phyloP scores from a whole-genome alignment of 257 asterid genomes.

The Echium plantagineum region DNA sequence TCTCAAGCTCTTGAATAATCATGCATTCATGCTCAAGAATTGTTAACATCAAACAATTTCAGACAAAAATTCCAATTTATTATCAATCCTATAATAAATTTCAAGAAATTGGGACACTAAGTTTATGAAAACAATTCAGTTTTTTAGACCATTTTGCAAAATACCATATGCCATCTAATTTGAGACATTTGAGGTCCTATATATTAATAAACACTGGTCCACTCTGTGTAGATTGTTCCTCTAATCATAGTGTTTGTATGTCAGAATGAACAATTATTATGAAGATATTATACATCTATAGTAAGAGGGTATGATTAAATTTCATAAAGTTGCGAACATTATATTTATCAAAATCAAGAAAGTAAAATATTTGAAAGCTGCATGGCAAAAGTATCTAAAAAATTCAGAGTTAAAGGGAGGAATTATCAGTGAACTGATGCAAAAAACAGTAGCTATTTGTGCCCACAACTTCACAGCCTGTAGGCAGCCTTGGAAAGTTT shows the following conservation, averaged over 20 bases:
- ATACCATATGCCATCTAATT: neutral
- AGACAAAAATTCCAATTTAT: neutral
- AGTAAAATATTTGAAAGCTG: neutral
- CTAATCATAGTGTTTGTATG: neutral
- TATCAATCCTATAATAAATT: neutral
- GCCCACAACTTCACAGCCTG: slow-evolving; percentile 90
- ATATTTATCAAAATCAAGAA: neutral
- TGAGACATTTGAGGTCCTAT: neutral
- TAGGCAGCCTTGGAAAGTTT: slow-evolving; percentile 27
- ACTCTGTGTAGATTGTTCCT: neutral
- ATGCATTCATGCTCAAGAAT: neutral
- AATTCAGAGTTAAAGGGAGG: neutral
- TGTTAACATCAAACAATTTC: neutral
- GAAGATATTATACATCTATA: neutral
- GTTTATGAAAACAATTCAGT: neutral
- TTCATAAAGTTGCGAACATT: neutral
- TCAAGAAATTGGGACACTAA: neutral
- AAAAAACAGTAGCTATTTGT: slow-evolving; percentile 27
- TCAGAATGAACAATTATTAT: neutral
- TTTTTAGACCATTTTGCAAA: neutral
- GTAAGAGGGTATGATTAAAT: too few species aligned
- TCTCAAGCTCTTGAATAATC: neutral
- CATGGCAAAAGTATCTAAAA: neutral
- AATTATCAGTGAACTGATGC: slow-evolving; percentile 20
- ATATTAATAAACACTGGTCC: neutral